Conservation (phyloP, 2,329 filamentous ascomycete genomes). For the Aspergillus nomiae region DNA sequence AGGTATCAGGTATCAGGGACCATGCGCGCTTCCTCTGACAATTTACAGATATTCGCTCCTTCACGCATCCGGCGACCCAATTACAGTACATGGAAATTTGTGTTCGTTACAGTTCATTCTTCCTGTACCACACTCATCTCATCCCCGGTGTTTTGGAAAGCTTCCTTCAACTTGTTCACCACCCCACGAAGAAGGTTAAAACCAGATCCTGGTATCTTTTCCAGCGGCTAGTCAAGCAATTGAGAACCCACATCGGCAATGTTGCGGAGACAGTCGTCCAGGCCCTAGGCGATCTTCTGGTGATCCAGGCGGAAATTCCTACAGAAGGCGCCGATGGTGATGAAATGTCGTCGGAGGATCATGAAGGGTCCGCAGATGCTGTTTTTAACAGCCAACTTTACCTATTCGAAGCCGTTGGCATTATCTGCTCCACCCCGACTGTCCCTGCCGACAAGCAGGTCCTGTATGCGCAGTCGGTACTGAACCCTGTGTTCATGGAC, state of each 20-base stretch:
- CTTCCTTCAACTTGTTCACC: conserved; percentile 88
- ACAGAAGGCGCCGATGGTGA: conserved; percentile 75
- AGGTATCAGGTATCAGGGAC: conserved; percentile 36
- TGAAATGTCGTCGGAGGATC: conserved; percentile 93
- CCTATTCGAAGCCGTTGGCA: conserved; percentile 92
- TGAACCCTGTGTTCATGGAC: conserved; percentile 87
- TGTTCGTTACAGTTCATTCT: conserved; percentile 89
- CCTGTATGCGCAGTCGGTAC: conserved; percentile 80
- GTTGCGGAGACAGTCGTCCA: conserved; percentile 90
- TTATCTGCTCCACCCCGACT: conserved; percentile 78
- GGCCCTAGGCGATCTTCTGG: conserved; percentile 82
- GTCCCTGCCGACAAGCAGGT: conserved; percentile 84
- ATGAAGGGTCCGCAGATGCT: conserved; percentile 85
- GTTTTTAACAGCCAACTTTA: conserved; percentile 90
- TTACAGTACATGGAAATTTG: conserved; percentile 99
- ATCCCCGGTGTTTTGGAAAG: conserved; percentile 87
- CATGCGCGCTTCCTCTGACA: conserved; percentile 7
- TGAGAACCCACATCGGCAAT: conserved; percentile 80
- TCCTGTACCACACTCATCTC: conserved; percentile 78
- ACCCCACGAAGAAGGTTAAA: conserved; percentile 82
- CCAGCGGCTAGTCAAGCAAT: conserved; percentile 84
- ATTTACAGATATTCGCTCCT: conserved; percentile 72
- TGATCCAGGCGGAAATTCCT: conserved; percentile 86
- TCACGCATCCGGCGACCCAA: conserved; percentile 86
- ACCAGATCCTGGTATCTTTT: conserved; percentile 97